A percentile compares a stretch with the other conserved stretches of the same genome.
phyloP scores from a whole-genome alignment of 306 rosid species.

The Senna tora region DNA sequence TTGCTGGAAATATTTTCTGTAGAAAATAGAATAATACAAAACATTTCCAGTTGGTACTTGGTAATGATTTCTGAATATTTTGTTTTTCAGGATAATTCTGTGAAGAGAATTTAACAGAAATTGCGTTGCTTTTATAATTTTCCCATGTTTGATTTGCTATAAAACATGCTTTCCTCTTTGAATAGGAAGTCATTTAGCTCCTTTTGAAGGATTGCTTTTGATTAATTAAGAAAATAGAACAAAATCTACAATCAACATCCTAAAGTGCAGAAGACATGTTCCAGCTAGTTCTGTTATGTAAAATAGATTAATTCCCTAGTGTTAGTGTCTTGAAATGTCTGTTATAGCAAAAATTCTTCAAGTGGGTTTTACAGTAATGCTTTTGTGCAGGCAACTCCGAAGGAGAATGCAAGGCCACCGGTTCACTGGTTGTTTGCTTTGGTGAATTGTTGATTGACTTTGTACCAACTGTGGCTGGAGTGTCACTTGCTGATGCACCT shows the following conservation, averaged over 20 bases:
- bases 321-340: not conserved
- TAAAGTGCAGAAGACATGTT: not conserved
- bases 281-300: not conserved
- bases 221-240: not conserved
- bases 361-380: constrained; percentile 34
- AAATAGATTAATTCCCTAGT: constrained; percentile 10
- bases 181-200: not conserved
- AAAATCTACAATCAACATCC: not conserved
- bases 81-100: not conserved
- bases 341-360: not conserved
- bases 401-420: constrained; percentile 34
- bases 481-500: constrained; percentile 90
- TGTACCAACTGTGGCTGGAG: constrained; percentile 86
- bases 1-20: not conserved
- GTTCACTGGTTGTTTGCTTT: constrained; percentile 72
- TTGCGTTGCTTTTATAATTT: not conserved
- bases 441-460: constrained; percentile 89
- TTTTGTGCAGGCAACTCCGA: constrained; percentile 46
- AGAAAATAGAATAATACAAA: not conserved
- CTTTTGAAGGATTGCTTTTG: constrained; percentile 5
- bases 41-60: not conserved
- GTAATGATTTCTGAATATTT: not conserved
- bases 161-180: not conserved
- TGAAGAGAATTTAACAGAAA: not conserved
- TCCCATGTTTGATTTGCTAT: not conserved